Evolutionary conservation across 805 yeast species (phyloP).

Genomic region (Candida xyloterini): DNA sequence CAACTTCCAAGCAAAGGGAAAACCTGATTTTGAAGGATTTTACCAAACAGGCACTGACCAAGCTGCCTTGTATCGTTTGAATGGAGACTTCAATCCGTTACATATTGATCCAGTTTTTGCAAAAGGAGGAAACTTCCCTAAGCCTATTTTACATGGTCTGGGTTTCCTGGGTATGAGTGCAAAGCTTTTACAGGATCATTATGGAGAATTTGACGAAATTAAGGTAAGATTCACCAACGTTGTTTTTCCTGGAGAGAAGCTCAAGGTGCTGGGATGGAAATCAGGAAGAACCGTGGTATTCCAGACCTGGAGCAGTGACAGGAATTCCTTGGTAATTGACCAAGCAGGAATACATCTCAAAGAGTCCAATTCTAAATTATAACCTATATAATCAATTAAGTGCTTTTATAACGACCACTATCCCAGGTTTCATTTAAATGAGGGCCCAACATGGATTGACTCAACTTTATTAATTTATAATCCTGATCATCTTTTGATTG

Average conservation of each 20-base stretch:
- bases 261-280: slow-evolving; percentile 83
- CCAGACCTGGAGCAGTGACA: slow-evolving; percentile 78
- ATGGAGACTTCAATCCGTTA: slow-evolving; percentile 93
- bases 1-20: slow-evolving; percentile 49
- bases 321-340: slow-evolving; percentile 74
- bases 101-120: slow-evolving; percentile 94
- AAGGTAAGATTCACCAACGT: slow-evolving; percentile 88
- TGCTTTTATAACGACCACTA: slow-evolving; percentile 23
- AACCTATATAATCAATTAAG: slow-evolving; percentile 2
- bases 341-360: slow-evolving; percentile 77
- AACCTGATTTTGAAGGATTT: slow-evolving; percentile 64
- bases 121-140: slow-evolving; percentile 75
- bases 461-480: slow-evolving; percentile 38
- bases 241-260: slow-evolving; percentile 92
- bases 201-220: slow-evolving; percentile 77
- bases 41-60: slow-evolving; percentile 63
- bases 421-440: slow-evolving; percentile 69
- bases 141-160: slow-evolving; percentile 91
- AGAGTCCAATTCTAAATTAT: slow-evolving; percentile 24
- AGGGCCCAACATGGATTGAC: slow-evolving; percentile 45
- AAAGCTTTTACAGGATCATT: slow-evolving; percentile 73
- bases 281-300: slow-evolving; percentile 66
- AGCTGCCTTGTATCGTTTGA: slow-evolving; percentile 86
- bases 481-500: slow-evolving; percentile 41
- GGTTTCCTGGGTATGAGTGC: slow-evolving; percentile 81